Percentiles rank a stretch among this genome's conserved stretches.
phyloP scores from a whole-genome alignment of 164 flowering plant genomes.

The Liquidambar formosana region DNA sequence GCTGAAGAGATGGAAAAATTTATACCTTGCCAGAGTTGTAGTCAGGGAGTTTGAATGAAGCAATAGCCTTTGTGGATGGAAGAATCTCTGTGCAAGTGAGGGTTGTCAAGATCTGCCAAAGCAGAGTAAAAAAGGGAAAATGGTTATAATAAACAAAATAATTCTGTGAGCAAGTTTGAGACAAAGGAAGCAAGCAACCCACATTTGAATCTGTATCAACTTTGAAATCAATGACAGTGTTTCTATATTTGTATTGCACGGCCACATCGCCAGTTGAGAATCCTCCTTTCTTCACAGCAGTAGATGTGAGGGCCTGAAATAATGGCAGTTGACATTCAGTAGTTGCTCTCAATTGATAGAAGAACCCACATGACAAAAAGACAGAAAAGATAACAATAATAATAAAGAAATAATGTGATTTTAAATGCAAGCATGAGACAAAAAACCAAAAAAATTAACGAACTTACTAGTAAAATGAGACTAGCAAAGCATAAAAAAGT shows the following conservation, averaged over 20 bases:
- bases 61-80: constrained; percentile 86
- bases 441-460: not conserved
- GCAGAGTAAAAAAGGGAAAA: not conserved
- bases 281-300: constrained; percentile 85
- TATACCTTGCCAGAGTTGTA: constrained; percentile 79
- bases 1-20: not conserved
- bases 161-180: not conserved
- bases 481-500: no score
- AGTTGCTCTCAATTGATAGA: not conserved
- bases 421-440: not conserved
- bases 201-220: constrained; percentile 91
- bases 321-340: constrained; percentile 2
- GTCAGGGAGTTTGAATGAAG: constrained; percentile 75
- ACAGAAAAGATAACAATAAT: not conserved
- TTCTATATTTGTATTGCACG: constrained; percentile 68
- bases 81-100: constrained; percentile 60
- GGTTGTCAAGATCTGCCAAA: constrained; percentile 64
- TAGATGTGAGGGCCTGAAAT: constrained; percentile 75
- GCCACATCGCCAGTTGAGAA: constrained; percentile 77
- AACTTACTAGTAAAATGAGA: not conserved
- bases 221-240: constrained; percentile 73
- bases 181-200: constrained; percentile 20
- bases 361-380: not conserved
- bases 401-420: no score
- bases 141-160: not conserved